Evolutionary conservation across 2,329 filamentous ascomycete species (phyloP).

Genomic region (Pseudogymnoascus sp.): DNA sequence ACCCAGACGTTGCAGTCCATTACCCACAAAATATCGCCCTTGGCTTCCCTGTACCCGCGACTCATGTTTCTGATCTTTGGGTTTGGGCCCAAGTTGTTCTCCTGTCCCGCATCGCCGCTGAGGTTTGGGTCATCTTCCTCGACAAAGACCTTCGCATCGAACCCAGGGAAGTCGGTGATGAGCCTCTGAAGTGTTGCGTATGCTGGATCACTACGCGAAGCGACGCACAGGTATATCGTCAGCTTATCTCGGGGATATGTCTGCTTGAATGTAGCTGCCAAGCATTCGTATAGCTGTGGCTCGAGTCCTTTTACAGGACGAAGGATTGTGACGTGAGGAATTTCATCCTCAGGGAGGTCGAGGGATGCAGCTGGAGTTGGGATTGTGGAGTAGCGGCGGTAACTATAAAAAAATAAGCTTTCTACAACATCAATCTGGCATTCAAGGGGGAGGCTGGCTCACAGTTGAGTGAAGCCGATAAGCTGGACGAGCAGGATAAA

Average conservation of each 20-base stretch:
- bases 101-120: conserved; percentile 43
- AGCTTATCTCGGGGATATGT: conserved; percentile 71
- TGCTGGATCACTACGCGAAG: conserved; percentile 67
- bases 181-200: conserved; percentile 67
- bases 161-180: conserved; percentile 63
- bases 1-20: conserved; percentile 97
- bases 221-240: conserved; percentile 76
- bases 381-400: conserved; percentile 46
- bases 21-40: conserved; percentile 86
- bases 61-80: conserved; percentile 99
- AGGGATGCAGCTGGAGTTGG: conserved; percentile 47
- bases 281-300: conserved; percentile 83
- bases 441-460: conserved; percentile 21
- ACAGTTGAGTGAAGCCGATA: conserved; percentile 54
- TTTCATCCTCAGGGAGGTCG: conserved; percentile 42
- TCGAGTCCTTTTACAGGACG: conserved; percentile 91
- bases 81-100: conserved; percentile 73
- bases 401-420: conserved; percentile 32
- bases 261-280: conserved; percentile 78
- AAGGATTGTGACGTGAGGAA: conserved; percentile 83
- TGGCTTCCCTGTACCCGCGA: conserved; percentile 81
- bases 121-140: conserved; percentile 76
- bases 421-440: conserved; percentile 5
- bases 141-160: conserved; percentile 67
- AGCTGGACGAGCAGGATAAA: conserved; percentile 47